Base-by-base conservation (phyloP, 805 yeast species). In the Metschnikowia reukaufii region DNA sequence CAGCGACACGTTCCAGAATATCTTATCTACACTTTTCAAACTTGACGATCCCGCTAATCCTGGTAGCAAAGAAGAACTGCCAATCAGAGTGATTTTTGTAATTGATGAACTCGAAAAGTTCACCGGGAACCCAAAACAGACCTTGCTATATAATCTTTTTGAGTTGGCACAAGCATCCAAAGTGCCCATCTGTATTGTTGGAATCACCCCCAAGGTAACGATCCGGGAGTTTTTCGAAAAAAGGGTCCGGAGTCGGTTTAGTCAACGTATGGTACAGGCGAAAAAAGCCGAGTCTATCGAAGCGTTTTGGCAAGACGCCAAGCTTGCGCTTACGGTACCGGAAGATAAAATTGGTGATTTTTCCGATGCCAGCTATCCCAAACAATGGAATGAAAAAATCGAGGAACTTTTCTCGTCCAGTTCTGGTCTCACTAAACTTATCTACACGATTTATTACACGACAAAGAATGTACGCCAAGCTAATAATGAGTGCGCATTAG, bases 41-140 rank as follows among this genome's bases (percentile, higher is more conserved):
- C 69, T 68, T 15, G 61, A 63, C 40, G 44, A 55, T 44, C 39
- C 44, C 5, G 17, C 57, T 16, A 50, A 51, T 2, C 48, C 50
- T 7, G 53, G 49, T 23, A 61, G 56, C 5, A 54, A 46, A 46
- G 19, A 33, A 7, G 43, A 45, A 13, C 47, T 38, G 39, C 45
- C 58, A 7, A 70, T 83, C 19, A 80, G 96, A 0, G 77, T 94
- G 3, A 68, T 94, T 0, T 84, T 94, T 56, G 67, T 89, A 2
- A 79, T 94, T 47, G 98, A 94, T 47, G 96, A 91, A 57, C 79
- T 92, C 47, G 97, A 94, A 45, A 72, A 75, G 32, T 94, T 85
- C 67, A 84, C 96, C 0, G 70, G 72, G 10, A 83, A 79, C 46
- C 73, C 78, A 12, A 83, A 88, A 52, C 99, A 94, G 63, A 86